phyloP scores from a whole-genome alignment of 2,329 filamentous ascomycete species.

The Chaetomiaceae sp. region DNA sequence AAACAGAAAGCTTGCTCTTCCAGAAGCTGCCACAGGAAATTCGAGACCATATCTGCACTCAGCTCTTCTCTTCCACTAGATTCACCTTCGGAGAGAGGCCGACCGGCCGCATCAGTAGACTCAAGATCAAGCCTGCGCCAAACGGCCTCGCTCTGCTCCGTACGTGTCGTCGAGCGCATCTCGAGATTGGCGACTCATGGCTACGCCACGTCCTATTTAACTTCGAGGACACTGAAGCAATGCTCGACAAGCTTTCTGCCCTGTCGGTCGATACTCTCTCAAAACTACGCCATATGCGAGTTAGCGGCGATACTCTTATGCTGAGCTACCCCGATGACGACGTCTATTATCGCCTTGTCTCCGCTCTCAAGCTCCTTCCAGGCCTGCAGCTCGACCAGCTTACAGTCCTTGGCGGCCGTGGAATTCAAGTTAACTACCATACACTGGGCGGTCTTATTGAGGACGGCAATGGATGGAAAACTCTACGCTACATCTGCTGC shows the following conservation, averaged over 20 bases:
- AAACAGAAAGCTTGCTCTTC: conserved; percentile 3
- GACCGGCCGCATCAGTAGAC: not conserved
- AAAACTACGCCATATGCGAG: conserved; percentile 3
- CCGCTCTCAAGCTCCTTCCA: conserved; percentile 6
- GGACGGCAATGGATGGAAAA: conserved; percentile 8
- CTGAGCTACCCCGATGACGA: not conserved
- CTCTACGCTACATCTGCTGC: conserved; percentile 2
- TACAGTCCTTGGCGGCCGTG: not conserved
- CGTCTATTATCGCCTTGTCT: not conserved
- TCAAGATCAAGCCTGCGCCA: not conserved
- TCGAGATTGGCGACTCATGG: conserved; percentile 8
- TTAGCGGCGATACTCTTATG: not conserved
- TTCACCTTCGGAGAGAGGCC: not conserved
- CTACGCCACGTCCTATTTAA: not conserved
- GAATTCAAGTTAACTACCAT: not conserved
- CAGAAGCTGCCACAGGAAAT: conserved; percentile 6
- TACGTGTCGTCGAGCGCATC: not conserved
- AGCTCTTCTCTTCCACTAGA: conserved; percentile 8
- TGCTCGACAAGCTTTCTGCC: conserved; percentile 4
- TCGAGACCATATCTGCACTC: conserved; percentile 1
- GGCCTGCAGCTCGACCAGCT: conserved; percentile 10
- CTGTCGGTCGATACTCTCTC: not conserved
- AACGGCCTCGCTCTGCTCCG: conserved; percentile 5
- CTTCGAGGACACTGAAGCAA: not conserved
- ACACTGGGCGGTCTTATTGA: conserved; percentile 1